Base-by-base conservation (phyloP, 208 protist genomes). In the Trypanosoma boissoni region DNA sequence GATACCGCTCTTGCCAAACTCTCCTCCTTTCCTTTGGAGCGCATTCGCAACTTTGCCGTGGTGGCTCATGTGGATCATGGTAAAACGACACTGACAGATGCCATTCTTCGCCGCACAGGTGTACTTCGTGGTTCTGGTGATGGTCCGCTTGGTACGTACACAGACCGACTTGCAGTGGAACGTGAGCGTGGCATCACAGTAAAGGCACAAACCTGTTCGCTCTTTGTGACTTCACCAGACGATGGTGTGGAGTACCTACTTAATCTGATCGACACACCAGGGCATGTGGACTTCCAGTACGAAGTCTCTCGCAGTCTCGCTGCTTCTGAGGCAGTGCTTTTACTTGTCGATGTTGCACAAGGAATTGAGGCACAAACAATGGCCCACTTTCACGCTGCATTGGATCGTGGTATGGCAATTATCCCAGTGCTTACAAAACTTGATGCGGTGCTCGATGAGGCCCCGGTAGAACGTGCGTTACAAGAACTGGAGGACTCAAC, bases 261-360 rank as follows among this genome's bases (percentile, higher is more conserved):
- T n/a, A 99, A 99, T 67, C 85, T 99, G 12, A 98, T 99, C 64
- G 97, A 99, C 75, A 98, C 86, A 4, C 89, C 92, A 0, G 98
- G 98, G 1, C 98, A 99, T 78, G 97, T 99, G 0, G 98, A 99
- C 75, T 99, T 99, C 43, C 98, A 98, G 76, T 98, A 99, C 68
- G 86, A 97, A 64, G 91, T 99, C 6, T 97, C 88, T 8, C 86
- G 97, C 48, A 97, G 93, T 34, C 74, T 99, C 12, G 76, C 78
- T 37, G 98, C 97, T 18, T 98, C 83, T 23, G 78, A 96, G 60
- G 91, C 85, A 3, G 94, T 78, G 3, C 42, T 95, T 45, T 71
- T 98, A 42, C 82, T 98, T 3, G 87, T 98, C 5, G 96, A 98
- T 66, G 92, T 86, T 0, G 69, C 74, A 3, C 95, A 97, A 70